Percentiles rank a stretch among this genome's conserved stretches.
Conservation (phyloP, 345 rosid genomes). For the Gossypium australe region DNA sequence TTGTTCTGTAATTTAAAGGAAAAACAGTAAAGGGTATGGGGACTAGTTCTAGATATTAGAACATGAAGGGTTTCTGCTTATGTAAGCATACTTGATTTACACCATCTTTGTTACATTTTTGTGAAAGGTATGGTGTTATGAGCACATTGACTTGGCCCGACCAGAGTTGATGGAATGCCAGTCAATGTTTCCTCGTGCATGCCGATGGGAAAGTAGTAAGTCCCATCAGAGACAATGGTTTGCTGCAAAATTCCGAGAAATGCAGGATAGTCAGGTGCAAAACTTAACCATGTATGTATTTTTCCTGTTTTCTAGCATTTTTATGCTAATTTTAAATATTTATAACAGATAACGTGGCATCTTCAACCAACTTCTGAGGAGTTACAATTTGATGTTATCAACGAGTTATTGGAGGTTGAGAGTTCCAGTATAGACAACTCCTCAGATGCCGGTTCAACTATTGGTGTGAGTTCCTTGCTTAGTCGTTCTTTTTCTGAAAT, state of each 20-base stretch:
- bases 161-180: constrained; percentile 24
- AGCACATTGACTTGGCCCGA: constrained; percentile 42
- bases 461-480: constrained; percentile 20
- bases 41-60: not conserved
- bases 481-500: not conserved
- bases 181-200: constrained; percentile 31
- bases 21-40: not conserved
- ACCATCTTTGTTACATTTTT: not conserved
- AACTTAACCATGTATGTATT: not conserved
- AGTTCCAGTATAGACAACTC: constrained; percentile 8
- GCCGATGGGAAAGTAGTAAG: constrained; percentile 38
- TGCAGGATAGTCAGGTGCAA: constrained; percentile 34
- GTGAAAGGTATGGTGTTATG: constrained; percentile 38
- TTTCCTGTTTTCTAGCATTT: not conserved
- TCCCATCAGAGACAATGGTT: constrained; percentile 29
- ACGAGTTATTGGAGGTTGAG: constrained; percentile 18
- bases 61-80: not conserved
- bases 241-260: constrained; percentile 25
- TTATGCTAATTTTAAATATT: constrained; percentile 1
- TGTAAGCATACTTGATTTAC: not conserved
- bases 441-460: constrained; percentile 9
- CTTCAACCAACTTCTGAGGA: constrained; percentile 31
- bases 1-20: not conserved
- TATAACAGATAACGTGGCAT: constrained; percentile 32
- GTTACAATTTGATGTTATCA: constrained; percentile 23